Evolutionary conservation across 768 basidiomycete species (phyloP).

Genomic region (Mycena epipterygia): DNA sequence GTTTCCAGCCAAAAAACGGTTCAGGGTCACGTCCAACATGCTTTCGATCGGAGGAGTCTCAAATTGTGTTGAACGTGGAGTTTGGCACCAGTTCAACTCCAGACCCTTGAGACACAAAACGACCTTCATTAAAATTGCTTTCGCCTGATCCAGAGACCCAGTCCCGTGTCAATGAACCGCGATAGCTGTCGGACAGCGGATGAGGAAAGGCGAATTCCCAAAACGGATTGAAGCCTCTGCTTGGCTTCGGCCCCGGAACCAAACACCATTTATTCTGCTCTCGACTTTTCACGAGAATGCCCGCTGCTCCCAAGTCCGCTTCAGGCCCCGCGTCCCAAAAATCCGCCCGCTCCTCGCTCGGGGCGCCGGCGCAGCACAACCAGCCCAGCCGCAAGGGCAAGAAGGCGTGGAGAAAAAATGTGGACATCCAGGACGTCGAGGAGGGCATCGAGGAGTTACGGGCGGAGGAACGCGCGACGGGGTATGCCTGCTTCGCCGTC

Average conservation of each 20-base stretch:
- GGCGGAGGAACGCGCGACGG: conserved; percentile 84
- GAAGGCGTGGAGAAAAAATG: conserved; percentile 93
- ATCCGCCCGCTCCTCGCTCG: conserved; percentile 49
- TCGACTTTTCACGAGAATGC: conserved; percentile 16
- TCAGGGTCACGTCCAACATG: not conserved
- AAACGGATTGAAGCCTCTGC: not conserved
- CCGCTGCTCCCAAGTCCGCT: conserved; percentile 5
- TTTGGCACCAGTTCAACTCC: too few relatives aligned
- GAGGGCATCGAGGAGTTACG: conserved; percentile 80
- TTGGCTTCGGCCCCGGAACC: not conserved
- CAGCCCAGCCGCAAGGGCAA: conserved; percentile 93
- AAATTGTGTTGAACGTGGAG: not conserved
- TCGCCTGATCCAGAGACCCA: too few relatives aligned
- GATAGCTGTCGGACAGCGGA: too few relatives aligned
- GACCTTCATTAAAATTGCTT: too few relatives aligned
- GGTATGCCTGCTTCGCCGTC: conserved; percentile 65
- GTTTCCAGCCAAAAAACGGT: not conserved
- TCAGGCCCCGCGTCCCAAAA: conserved; percentile 39
- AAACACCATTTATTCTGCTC: not conserved
- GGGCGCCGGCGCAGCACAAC: conserved; percentile 71
- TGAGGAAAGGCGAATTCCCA: not conserved
- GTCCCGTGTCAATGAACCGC: too few relatives aligned
- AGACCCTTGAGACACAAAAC: too few relatives aligned
- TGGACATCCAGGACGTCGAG: conserved; percentile 87
- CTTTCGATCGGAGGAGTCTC: not conserved